Percentiles rank a stretch among this genome's conserved stretches.
Conservation (phyloP, 2,329 filamentous ascomycete species). For the Tympanopsis confertula region DNA sequence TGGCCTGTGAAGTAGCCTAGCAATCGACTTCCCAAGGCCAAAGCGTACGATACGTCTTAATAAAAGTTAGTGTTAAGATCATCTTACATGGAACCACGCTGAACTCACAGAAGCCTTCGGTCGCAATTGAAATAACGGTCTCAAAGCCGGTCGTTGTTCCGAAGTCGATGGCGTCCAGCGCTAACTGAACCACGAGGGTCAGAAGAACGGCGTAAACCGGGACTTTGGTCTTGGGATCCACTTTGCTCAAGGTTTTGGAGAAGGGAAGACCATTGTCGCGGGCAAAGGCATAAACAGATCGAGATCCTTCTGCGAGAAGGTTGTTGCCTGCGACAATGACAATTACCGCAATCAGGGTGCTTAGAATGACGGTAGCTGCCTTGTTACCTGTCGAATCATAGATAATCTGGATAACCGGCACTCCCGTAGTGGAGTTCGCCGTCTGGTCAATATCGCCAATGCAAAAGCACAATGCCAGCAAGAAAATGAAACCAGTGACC, state of each 20-base stretch:
- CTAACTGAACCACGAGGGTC: constrained; percentile 33
- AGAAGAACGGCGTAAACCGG: constrained; percentile 36
- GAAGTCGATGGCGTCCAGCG: constrained; percentile 41
- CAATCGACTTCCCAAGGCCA: constrained; percentile 37
- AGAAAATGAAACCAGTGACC: constrained; percentile 2
- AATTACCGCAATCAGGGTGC: constrained; percentile 1
- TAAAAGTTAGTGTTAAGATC: neutral
- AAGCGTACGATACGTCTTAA: constrained; percentile 39
- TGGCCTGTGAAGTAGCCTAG: constrained; percentile 29
- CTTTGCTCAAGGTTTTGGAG: constrained; percentile 1
- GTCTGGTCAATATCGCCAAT: constrained; percentile 2
- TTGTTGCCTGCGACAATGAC: constrained; percentile 1
- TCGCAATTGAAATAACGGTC: constrained; percentile 43
- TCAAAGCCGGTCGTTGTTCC: constrained; percentile 40
- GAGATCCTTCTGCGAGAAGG: constrained; percentile 1
- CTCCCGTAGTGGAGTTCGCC: constrained; percentile 2
- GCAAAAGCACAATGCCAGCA: constrained; percentile 1
- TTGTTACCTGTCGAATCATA: constrained; percentile 2
- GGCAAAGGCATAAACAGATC: constrained; percentile 2
- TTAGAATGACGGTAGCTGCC: constrained; percentile 1
- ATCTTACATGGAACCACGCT: neutral
- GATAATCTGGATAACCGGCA: constrained; percentile 3
- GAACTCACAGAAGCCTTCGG: constrained; percentile 39
- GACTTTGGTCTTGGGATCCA: constrained; percentile 26
- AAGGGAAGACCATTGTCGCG: constrained; percentile 4